Evolutionary conservation across 306 rosid genomes (phyloP).

Genomic region (Dicorynia guianensis): DNA sequence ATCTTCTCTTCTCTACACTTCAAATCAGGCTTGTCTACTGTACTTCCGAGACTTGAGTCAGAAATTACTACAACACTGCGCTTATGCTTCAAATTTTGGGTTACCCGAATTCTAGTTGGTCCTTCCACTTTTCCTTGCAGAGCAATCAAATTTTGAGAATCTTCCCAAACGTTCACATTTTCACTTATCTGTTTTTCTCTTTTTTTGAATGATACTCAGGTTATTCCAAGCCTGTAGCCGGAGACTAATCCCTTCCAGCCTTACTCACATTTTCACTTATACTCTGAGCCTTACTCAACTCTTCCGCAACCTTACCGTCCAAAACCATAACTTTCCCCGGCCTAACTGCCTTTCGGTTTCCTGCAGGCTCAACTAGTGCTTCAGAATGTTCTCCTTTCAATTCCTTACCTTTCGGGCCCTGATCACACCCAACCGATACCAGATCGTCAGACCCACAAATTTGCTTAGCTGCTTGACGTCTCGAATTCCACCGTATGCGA

Average conservation of each 20-base stretch:
- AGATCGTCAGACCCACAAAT: background rate
- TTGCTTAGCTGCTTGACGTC: slow-evolving; percentile 46
- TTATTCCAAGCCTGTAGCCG: too few relatives aligned
- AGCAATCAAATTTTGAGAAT: slow-evolving; percentile 11
- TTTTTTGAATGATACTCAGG: too few relatives aligned
- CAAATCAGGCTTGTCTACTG: slow-evolving; percentile 37
- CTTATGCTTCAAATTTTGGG: too few relatives aligned
- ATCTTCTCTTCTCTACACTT: slow-evolving; percentile 44
- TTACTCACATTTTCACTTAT: too few relatives aligned
- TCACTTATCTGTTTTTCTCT: too few relatives aligned
- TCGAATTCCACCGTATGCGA: slow-evolving; percentile 53
- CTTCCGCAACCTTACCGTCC: slow-evolving; percentile 30
- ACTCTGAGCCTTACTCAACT: background rate
- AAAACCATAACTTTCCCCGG: slow-evolving; percentile 18
- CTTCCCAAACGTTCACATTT: background rate
- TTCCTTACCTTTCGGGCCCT: slow-evolving; percentile 17
- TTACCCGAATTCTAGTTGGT: slow-evolving; percentile 28
- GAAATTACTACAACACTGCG: slow-evolving; percentile 4
- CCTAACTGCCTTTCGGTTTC: background rate
- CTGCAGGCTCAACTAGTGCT: slow-evolving; percentile 13
- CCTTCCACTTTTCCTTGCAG: slow-evolving; percentile 1
- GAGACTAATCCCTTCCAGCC: too few relatives aligned
- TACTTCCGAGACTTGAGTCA: slow-evolving; percentile 26
- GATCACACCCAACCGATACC: slow-evolving; percentile 16
- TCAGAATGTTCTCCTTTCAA: background rate